Conservation (phyloP, 805 yeast genomes). For the Candida dajiaensis region DNA sequence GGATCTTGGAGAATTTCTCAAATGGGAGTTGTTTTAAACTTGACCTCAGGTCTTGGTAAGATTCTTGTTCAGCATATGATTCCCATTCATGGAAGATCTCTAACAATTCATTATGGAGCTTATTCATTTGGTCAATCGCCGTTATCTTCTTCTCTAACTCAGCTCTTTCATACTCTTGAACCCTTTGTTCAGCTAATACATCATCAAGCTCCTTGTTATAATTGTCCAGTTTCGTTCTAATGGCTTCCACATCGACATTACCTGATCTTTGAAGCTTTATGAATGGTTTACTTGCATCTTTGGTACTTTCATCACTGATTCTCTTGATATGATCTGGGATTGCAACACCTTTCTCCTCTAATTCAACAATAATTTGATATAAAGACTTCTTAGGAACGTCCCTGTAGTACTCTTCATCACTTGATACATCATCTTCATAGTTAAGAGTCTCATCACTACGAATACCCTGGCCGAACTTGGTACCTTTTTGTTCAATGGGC, state of each 20-base stretch:
- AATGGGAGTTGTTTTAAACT: neutral
- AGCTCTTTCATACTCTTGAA: constrained; percentile 8
- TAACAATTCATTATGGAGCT: neutral
- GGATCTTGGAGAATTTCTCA: neutral
- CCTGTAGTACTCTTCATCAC: constrained; percentile 21
- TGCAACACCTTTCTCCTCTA: constrained; percentile 15
- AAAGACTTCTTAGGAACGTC: constrained; percentile 23
- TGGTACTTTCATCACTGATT: constrained; percentile 18
- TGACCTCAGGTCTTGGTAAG: neutral
- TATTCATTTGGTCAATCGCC: neutral
- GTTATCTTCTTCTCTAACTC: constrained; percentile 1
- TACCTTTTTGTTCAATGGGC: constrained; percentile 68
- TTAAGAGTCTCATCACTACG: constrained; percentile 45
- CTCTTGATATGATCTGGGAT: constrained; percentile 18
- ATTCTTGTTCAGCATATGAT: neutral
- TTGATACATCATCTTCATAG: constrained; percentile 11
- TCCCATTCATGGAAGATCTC: neutral
- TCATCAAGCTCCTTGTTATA: constrained; percentile 13
- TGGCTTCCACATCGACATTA: constrained; percentile 7
- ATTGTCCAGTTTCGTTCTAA: constrained; percentile 11
- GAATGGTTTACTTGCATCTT: constrained; percentile 30
- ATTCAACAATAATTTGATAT: constrained; percentile 17
- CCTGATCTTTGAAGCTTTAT: constrained; percentile 33
- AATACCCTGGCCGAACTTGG: constrained; percentile 61
- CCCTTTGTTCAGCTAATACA: constrained; percentile 7